Conservation (phyloP, 371 early-diverging fungal genomes). For the Rhizopus stolonifer region DNA sequence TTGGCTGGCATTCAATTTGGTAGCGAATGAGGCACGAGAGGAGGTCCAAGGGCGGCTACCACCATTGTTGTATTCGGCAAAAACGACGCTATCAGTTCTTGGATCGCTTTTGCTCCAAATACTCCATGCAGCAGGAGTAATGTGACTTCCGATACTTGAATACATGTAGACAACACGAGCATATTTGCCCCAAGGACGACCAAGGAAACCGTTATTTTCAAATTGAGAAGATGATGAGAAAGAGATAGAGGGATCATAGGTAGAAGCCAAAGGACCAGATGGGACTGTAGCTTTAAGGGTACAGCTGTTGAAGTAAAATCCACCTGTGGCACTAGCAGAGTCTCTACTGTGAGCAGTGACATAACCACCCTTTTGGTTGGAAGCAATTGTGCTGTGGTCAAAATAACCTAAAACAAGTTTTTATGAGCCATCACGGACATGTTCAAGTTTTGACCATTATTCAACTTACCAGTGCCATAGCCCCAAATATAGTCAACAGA, state of each 20-base stretch:
- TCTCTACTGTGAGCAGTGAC: slow-evolving; percentile 17
- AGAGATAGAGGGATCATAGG: slow-evolving; percentile 2
- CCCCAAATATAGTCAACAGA: too few species aligned
- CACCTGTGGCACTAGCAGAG: slow-evolving; percentile 6
- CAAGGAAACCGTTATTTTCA: slow-evolving; percentile 9
- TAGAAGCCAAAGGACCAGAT: slow-evolving; percentile 9
- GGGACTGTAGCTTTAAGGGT: slow-evolving; percentile 9
- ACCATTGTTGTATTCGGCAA: slow-evolving; percentile 22
- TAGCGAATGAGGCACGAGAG: slow-evolving; percentile 1
- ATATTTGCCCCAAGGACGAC: slow-evolving; percentile 28
- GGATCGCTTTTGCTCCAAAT: slow-evolving; percentile 7
- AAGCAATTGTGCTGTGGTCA: slow-evolving; percentile 18
- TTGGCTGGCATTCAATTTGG: not conserved
- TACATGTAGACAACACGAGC: slow-evolving; percentile 25
- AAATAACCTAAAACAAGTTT: slow-evolving; percentile 12
- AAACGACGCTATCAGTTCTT: slow-evolving; percentile 10
- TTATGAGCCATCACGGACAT: too few species aligned
- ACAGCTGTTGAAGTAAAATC: slow-evolving; percentile 17
- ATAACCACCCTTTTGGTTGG: slow-evolving; percentile 7
- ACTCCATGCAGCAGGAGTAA: slow-evolving; percentile 22
- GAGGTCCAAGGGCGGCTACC: slow-evolving; percentile 6
- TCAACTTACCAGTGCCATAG: too few species aligned
- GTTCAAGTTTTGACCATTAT: too few species aligned
- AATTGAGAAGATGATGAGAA: slow-evolving; percentile 12
- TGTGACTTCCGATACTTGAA: slow-evolving; percentile 5